These are phyloP conservation scores for Sungouiozyma ichnusensis DNA, from an alignment of 805 yeast genomes.

Conservation along the genomic window DNA sequence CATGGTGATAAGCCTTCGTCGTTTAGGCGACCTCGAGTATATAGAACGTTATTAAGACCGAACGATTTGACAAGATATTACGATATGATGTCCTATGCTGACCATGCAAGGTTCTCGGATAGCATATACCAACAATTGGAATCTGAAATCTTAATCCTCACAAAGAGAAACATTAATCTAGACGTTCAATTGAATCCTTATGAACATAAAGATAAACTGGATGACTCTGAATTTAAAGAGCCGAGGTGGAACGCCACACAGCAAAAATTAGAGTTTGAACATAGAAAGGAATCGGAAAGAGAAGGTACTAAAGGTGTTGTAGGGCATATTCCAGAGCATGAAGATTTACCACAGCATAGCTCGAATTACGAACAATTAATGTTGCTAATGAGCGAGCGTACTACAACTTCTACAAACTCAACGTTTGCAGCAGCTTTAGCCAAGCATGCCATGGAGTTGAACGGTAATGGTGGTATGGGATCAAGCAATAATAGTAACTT, in stretches of 20 bases:
- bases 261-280: constrained; percentile 28
- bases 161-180: constrained; percentile 67
- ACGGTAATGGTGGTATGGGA: constrained; percentile 5
- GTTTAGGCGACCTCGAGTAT: constrained; percentile 52
- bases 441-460: constrained; percentile 20
- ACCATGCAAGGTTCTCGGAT: constrained; percentile 71
- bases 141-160: constrained; percentile 70
- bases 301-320: constrained; percentile 32
- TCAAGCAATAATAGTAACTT: constrained; percentile 5
- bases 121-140: constrained; percentile 72
- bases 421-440: constrained; percentile 30
- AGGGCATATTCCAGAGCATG: constrained; percentile 45
- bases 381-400: constrained; percentile 51
- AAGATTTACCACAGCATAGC: constrained; percentile 61
- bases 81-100: constrained; percentile 77
- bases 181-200: constrained; percentile 67
- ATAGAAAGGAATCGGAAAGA: constrained; percentile 32
- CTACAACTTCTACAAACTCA: constrained; percentile 30
- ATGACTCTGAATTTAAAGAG: constrained; percentile 24
- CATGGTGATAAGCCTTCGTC: constrained; percentile 6
- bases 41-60: constrained; percentile 68
- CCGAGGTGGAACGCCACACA: constrained; percentile 36
- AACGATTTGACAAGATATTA: constrained; percentile 74
- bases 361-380: constrained; percentile 86
- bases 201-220: constrained; percentile 31